Evolutionary conservation across 2,329 filamentous ascomycete genomes (phyloP), one percentile per base, ranked within the genome.

Genomic region (Aureobasidium mangrovei): DNA sequence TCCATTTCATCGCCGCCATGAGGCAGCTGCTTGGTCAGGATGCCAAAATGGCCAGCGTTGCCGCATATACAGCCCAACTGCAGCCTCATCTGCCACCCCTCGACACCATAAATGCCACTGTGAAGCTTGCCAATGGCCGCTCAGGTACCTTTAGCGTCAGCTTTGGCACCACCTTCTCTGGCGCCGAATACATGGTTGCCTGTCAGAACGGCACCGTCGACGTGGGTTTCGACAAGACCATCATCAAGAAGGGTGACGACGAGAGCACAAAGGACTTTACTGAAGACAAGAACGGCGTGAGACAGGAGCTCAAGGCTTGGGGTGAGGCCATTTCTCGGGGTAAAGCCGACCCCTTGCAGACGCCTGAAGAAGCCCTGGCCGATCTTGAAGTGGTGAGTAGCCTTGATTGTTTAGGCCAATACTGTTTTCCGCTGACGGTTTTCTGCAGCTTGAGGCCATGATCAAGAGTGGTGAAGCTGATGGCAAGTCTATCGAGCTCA

Each of bases 1-100:
- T 91, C 28, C 87, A 91, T 67, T 83, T 80, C 57, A 73, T 83
- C 5, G 86, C 86, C 6, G 82, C 71, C 0, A 74, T 84, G 47
- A 74, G 86, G 12, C 66, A 79, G 32, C 64, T 91, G 40, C 70
- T 89, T 2, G 72, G 74, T 18, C 70, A 72, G 3, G 71, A 77
- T 44, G 69, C 74, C 7, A 70, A 78, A 29, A 67, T 69, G 9
- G 45, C 42, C 4, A 71, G 68, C 33, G 67, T 85, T 3, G 72
- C 73, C 18, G 81, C 81, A 0, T 79, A 80, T 57, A 80, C 81
- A 1, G 63, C 70, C 3, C 76, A 80, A 60, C 68, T 80, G 44
- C 75, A 79, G 57, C 64, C 73, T 52, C 74, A 83, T 60, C 71
- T 89, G 7, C 75, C 79, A 4, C 84, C 85, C 0, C 74, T 85